Percentiles rank a stretch among this genome's conserved stretches.
Conservation (phyloP, 2,329 filamentous ascomycete species). For the Cytospora piceicola region DNA sequence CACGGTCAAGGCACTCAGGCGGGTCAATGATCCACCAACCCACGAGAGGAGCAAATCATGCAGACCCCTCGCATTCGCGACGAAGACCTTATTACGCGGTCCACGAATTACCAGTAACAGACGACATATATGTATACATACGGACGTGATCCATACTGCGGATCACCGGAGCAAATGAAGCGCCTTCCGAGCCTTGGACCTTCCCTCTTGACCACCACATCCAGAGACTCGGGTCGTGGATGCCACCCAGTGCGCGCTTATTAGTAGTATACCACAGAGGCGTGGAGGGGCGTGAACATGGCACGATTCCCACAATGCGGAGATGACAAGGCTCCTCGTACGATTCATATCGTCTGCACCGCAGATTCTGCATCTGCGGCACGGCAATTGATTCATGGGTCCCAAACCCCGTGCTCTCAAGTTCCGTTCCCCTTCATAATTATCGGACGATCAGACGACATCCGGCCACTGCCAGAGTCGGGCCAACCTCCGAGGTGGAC, state of each 20-base stretch:
- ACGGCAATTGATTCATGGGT: background rate
- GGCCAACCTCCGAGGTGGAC: background rate
- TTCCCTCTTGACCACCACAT: conserved; percentile 18
- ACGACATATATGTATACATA: background rate
- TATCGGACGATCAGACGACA: background rate
- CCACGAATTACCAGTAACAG: conserved; percentile 1
- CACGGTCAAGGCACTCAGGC: conserved; percentile 15
- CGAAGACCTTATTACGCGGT: conserved; percentile 11
- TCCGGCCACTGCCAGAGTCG: background rate
- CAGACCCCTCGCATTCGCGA: conserved; percentile 22
- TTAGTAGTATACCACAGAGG: conserved; percentile 2
- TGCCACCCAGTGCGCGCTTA: background rate
- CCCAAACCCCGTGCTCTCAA: background rate
- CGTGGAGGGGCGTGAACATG: conserved; percentile 1
- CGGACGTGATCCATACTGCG: background rate
- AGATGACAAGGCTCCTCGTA: conserved; percentile 11
- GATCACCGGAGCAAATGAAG: background rate
- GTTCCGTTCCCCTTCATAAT: background rate
- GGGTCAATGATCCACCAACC: conserved; percentile 14
- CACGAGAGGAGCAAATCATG: conserved; percentile 9
- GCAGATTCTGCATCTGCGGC: background rate
- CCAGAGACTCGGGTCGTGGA: conserved; percentile 28
- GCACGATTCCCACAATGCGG: conserved; percentile 13
- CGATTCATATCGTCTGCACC: conserved; percentile 4
- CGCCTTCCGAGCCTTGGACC: conserved; percentile 15